Evolutionary conservation across 192 early-diverging fungal species (phyloP).

Genomic region (Gamsiella multidivaricata): DNA sequence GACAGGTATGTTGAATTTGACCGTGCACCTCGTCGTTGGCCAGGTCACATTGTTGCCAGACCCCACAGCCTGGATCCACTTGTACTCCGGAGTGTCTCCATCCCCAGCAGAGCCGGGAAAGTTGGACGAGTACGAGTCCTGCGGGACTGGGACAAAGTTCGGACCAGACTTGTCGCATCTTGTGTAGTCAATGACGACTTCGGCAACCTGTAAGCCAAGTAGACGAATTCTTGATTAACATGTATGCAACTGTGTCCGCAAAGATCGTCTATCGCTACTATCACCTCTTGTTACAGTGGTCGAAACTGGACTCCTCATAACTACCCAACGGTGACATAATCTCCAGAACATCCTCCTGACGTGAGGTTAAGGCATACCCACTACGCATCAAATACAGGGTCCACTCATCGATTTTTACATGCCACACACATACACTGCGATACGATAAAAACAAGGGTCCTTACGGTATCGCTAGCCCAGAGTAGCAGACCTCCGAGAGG

Average conservation of each 20-base stretch:
- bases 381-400: too few relatives aligned
- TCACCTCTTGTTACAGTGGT: too few relatives aligned
- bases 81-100: slow-evolving; percentile 28
- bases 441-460: too few relatives aligned
- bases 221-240: neutral
- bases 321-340: too few relatives aligned
- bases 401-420: too few relatives aligned
- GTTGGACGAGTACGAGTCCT: slow-evolving; percentile 9
- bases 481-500: slow-evolving; percentile 93
- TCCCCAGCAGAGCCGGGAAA: slow-evolving; percentile 22
- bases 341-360: too few relatives aligned
- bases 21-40: slow-evolving; percentile 65
- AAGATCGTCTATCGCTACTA: too few relatives aligned
- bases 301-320: too few relatives aligned
- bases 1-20: slow-evolving; percentile 77
- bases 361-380: too few relatives aligned
- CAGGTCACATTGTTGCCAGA: slow-evolving; percentile 6
- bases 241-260: too few relatives aligned
- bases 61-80: neutral
- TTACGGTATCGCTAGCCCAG: slow-evolving; percentile 85
- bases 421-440: too few relatives aligned
- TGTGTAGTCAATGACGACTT: slow-evolving; percentile 95
- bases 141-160: slow-evolving; percentile 1
- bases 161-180: slow-evolving; percentile 65
- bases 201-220: slow-evolving; percentile 73